Evolutionary conservation across 768 basidiomycete genomes (phyloP).

Genomic region (Lenzites betulinus): DNA sequence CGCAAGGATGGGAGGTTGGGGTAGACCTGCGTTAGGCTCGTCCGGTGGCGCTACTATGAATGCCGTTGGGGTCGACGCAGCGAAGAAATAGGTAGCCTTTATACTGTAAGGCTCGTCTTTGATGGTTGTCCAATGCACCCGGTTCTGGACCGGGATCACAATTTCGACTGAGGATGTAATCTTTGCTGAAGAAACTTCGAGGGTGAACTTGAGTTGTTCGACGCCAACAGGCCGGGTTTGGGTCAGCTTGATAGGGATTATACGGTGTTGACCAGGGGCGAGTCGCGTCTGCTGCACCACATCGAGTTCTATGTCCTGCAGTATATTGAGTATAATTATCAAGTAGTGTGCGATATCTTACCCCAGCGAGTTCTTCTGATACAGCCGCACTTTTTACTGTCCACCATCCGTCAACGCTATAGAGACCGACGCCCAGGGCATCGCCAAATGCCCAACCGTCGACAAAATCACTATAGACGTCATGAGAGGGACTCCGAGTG

Average conservation of each 20-base stretch:
- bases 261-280: constrained; percentile 63
- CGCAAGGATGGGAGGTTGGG: constrained; percentile 57
- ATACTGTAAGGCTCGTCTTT: constrained; percentile 39
- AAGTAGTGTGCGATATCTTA: constrained; percentile 1
- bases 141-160: constrained; percentile 48
- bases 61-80: constrained; percentile 52
- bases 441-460: constrained; percentile 76
- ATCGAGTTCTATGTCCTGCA: constrained; percentile 15
- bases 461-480: constrained; percentile 68
- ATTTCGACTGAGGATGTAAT: constrained; percentile 34
- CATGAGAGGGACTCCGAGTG: constrained; percentile 49
- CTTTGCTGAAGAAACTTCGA: constrained; percentile 33
- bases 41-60: constrained; percentile 63
- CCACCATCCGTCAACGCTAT: constrained; percentile 58
- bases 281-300: constrained; percentile 39
- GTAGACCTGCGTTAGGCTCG: constrained; percentile 29
- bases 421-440: constrained; percentile 64
- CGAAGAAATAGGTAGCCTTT: constrained; percentile 60
- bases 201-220: constrained; percentile 42
- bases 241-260: constrained; percentile 53
- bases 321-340: not conserved
- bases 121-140: constrained; percentile 41
- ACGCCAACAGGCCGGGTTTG: constrained; percentile 43
- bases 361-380: constrained; percentile 17
- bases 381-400: constrained; percentile 39